These are phyloP conservation scores for Colletotrichum sp. DNA, from an alignment of 2,329 filamentous ascomycete species.

Conservation along the genomic window DNA sequence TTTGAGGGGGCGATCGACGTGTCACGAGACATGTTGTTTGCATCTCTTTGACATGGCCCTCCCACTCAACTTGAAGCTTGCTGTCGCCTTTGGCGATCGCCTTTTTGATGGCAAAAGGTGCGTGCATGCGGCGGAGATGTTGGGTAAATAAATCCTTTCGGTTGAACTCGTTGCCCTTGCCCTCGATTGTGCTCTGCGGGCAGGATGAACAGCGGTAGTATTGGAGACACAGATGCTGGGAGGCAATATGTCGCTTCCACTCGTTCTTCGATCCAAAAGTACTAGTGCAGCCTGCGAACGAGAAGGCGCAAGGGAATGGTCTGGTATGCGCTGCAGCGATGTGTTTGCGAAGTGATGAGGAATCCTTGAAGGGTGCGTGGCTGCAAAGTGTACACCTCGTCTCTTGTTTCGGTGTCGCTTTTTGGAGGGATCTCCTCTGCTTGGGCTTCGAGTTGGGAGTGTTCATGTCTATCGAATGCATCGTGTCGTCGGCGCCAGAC, in stretches of 20 bases:
- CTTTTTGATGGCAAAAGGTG: constrained; percentile 69
- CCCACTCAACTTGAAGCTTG: constrained; percentile 67
- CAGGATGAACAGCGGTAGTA: constrained; percentile 71
- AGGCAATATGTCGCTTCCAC: constrained; percentile 94
- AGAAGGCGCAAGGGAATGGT: constrained; percentile 86
- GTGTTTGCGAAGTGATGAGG: constrained; percentile 69
- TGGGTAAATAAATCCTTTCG: constrained; percentile 96
- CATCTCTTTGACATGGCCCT: constrained; percentile 71
- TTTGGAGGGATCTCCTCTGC: constrained; percentile 52
- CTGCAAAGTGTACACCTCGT: constrained; percentile 66
- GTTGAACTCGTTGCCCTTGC: constrained; percentile 78
- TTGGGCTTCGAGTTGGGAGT: constrained; percentile 45
- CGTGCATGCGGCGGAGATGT: constrained; percentile 93
- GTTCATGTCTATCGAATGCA: constrained; percentile 35
- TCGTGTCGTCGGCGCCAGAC: constrained; percentile 44
- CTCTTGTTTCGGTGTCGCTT: constrained; percentile 60
- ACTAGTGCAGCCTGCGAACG: constrained; percentile 81
- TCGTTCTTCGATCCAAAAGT: constrained; percentile 95
- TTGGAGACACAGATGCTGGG: constrained; percentile 80
- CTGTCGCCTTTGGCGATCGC: constrained; percentile 61
- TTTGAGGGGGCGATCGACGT: constrained; percentile 71
- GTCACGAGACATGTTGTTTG: constrained; percentile 76
- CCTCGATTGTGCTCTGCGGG: constrained; percentile 56
- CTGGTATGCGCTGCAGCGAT: constrained; percentile 72
- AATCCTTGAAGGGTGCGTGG: constrained; percentile 71